These are phyloP conservation scores for Chiua virens DNA, from an alignment of 768 basidiomycete species.

Conservation along the genomic window DNA sequence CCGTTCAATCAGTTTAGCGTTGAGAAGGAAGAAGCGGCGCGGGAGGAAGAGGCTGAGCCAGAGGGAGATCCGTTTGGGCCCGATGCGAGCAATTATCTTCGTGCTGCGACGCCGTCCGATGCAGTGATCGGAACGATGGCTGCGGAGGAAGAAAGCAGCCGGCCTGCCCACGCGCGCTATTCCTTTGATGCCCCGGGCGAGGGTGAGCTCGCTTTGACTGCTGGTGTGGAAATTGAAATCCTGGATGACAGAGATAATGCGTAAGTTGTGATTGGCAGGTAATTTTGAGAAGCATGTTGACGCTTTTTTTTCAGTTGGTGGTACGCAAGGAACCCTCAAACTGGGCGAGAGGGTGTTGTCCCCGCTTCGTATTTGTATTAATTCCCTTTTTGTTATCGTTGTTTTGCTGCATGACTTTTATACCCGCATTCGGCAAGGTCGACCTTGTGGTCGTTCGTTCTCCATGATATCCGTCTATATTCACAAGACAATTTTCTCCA, in stretches of 20 bases:
- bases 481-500: constrained; percentile 5
- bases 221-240: constrained; percentile 72
- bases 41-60: constrained; percentile 36
- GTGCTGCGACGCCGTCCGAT: constrained; percentile 81
- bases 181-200: constrained; percentile 79
- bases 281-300: constrained; percentile 5
- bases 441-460: constrained; percentile 38
- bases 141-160: constrained; percentile 61
- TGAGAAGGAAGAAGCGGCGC: constrained; percentile 54
- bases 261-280: constrained; percentile 42
- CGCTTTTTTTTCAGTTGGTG: constrained; percentile 68
- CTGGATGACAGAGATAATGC: constrained; percentile 79
- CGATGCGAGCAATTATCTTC: constrained; percentile 74
- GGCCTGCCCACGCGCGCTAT: constrained; percentile 78
- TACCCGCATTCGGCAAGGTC: constrained; percentile 40
- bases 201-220: constrained; percentile 70
- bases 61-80: constrained; percentile 61
- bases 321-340: constrained; percentile 81
- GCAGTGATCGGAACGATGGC: constrained; percentile 59
- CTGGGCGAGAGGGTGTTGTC: constrained; percentile 85
- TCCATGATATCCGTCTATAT: constrained; percentile 25
- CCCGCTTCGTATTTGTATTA: constrained; percentile 90
- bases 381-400: constrained; percentile 34
- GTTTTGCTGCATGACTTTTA: constrained; percentile 31
- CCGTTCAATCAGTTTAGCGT: constrained; percentile 36